These are phyloP conservation scores for Cyclostephanos tholiformis DNA, from an alignment of 108 stramenopile genomes.

Conservation along the genomic window DNA sequence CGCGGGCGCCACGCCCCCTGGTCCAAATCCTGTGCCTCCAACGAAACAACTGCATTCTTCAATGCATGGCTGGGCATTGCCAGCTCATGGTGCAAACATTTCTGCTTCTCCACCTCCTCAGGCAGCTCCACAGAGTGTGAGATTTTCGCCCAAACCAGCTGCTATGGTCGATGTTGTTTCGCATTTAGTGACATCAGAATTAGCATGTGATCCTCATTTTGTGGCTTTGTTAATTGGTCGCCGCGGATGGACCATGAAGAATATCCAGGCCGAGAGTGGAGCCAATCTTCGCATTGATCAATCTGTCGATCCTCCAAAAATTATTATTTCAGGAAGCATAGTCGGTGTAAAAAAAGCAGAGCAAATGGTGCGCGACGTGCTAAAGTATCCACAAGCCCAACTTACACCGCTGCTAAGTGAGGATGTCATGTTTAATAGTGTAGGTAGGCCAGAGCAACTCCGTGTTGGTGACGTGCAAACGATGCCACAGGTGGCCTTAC, in stretches of 20 bases:
- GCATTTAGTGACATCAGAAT: conserved; percentile 28
- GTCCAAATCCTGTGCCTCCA: conserved; percentile 12
- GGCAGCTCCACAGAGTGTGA: conserved; percentile 20
- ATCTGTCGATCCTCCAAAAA: conserved; percentile 71
- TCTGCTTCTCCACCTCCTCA: conserved; percentile 9
- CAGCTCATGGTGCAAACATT: background rate
- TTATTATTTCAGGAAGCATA: conserved; percentile 70
- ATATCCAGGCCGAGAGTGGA: conserved; percentile 85
- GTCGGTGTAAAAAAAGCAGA: conserved; percentile 72
- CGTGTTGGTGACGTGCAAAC: conserved; percentile 1
- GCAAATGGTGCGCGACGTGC: conserved; percentile 75
- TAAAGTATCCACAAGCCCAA: conserved; percentile 81
- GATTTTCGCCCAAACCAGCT: conserved; percentile 21
- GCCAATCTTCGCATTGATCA: conserved; percentile 88
- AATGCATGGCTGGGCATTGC: conserved; percentile 26
- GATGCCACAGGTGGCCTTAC: background rate
- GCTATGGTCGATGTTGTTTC: conserved; percentile 9
- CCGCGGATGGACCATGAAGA: conserved; percentile 86
- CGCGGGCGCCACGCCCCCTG: conserved; percentile 11
- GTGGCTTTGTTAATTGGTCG: conserved; percentile 85
- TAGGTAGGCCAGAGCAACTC: background rate
- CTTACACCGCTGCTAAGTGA: conserved; percentile 10
- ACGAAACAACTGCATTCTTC: conserved; percentile 14
- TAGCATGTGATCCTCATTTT: conserved; percentile 80
- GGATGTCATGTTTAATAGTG: background rate